phyloP scores from a whole-genome alignment of 805 yeast species.

The Candida anglica region DNA sequence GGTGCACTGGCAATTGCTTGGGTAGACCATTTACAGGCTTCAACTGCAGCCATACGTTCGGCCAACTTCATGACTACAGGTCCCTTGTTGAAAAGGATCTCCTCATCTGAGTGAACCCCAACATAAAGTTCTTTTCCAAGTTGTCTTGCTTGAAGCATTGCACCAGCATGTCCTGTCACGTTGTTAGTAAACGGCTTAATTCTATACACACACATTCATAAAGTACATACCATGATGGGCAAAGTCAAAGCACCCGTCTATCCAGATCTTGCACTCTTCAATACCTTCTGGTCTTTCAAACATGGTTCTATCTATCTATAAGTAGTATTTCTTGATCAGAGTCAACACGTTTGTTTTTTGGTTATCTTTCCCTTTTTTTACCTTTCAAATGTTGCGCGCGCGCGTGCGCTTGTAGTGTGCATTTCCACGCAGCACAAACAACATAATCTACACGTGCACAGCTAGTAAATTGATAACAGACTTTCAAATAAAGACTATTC shows the following conservation, averaged over 20 bases:
- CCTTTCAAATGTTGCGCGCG: too few species aligned
- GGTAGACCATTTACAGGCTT: constrained; percentile 88
- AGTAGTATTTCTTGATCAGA: too few species aligned
- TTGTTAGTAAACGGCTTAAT: constrained; percentile 32
- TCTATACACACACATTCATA: too few species aligned
- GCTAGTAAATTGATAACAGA: too few species aligned
- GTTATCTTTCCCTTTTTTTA: too few species aligned
- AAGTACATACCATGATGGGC: constrained; percentile 81
- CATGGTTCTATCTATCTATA: too few species aligned
- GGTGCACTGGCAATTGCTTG: constrained; percentile 75
- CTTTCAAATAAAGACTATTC: too few species aligned
- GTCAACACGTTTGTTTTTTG: too few species aligned
- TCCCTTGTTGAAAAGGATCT: constrained; percentile 78
- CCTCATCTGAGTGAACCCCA: constrained; percentile 93
- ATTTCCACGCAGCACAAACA: too few species aligned
- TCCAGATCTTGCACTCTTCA: constrained; percentile 67
- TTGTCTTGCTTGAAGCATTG: constrained; percentile 87
- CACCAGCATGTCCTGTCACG: constrained; percentile 75
- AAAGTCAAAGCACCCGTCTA: constrained; percentile 97
- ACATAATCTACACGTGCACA: too few species aligned
- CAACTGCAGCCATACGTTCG: constrained; percentile 82
- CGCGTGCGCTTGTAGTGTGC: too few species aligned
- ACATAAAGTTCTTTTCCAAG: constrained; percentile 72
- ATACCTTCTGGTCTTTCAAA: constrained; percentile 40
- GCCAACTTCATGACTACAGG: constrained; percentile 85